Base-by-base conservation (phyloP, 805 yeast genomes). In the Saturnispora ahearnii region DNA sequence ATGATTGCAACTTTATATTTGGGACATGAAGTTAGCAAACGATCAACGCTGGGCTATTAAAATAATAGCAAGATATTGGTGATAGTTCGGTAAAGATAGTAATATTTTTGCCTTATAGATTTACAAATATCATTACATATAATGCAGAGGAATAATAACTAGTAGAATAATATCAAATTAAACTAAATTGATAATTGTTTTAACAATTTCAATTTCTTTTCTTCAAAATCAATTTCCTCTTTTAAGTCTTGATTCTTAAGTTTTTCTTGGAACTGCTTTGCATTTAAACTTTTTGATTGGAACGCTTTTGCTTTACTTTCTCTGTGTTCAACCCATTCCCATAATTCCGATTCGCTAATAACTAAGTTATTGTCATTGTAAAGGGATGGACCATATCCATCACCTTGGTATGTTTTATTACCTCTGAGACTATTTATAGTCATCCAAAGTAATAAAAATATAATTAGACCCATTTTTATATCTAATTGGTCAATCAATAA, bases 271-370 rank as follows among this genome's bases (percentile, higher is more conserved):
- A 46, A 32, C 10, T 38, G 33, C 5, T 46, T 18, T 18, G 9
- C 13, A 24, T 33, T n/a, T 22, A 15, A 18, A 15, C 22, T 31
- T 9, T 13, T 4, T 18, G 15, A 10, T 8, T 31, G 13, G 12
- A 40, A 9, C 4, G 31, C 13, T 30, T 24, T 28, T 9, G 11
- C 21, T 8, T 13, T 21, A 9, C 13, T 33, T 41, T 51, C 56
- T 15, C 55, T 51, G n/a, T 49, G 37, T 31, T 68, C 66, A 48
- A 86, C 71, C 95, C 95, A 86, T 43, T 78, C 73, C 93, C 93
- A 86, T 41, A 86, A 60, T 24, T 74, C 73, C 15, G 73, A 70
- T 63, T 86, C 89, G 52, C 79, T 76, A 49, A 71, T 69, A 52
- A 68, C 57, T 57, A 53, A 66, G 51, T 52, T 67, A 46, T n/a